These are phyloP conservation scores for Yamadazyma taylorii DNA, from an alignment of 1,139 yeast species.

Conservation along the genomic window DNA sequence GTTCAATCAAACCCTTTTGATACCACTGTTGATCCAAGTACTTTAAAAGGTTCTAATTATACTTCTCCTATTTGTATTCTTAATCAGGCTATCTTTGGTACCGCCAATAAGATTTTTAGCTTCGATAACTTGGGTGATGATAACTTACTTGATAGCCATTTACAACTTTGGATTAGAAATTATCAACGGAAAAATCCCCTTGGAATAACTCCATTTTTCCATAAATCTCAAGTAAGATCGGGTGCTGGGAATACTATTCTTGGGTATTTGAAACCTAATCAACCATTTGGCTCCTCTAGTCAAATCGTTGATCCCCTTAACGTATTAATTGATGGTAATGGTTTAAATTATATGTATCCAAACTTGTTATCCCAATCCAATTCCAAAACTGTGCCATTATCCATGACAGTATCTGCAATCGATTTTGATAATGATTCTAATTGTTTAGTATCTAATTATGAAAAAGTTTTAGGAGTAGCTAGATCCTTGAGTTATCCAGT, in stretches of 20 bases:
- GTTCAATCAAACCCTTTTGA: slow-evolving; percentile 53
- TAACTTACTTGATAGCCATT: slow-evolving; percentile 58
- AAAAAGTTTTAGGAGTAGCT: slow-evolving; percentile 64
- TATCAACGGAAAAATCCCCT: slow-evolving; percentile 53
- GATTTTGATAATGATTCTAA: slow-evolving; percentile 59
- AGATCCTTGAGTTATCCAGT: slow-evolving; percentile 69
- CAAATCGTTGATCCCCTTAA: slow-evolving; percentile 42
- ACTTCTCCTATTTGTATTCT: slow-evolving; percentile 66
- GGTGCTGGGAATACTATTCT: slow-evolving; percentile 83
- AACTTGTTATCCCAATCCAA: slow-evolving; percentile 33
- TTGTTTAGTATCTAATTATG: slow-evolving; percentile 64
- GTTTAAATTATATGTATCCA: slow-evolving; percentile 68
- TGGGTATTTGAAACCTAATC: slow-evolving; percentile 59
- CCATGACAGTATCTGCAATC: slow-evolving; percentile 72
- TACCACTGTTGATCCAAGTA: slow-evolving; percentile 54
- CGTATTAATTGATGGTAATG: slow-evolving; percentile 67
- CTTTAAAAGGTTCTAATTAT: slow-evolving; percentile 50
- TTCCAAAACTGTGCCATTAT: slow-evolving; percentile 55
- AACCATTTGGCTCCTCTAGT: no score
- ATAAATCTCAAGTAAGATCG: slow-evolving; percentile 69
- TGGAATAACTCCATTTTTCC: slow-evolving; percentile 58
- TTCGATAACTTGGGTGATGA: slow-evolving; percentile 66
- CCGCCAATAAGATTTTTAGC: slow-evolving; percentile 65
- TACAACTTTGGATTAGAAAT: slow-evolving; percentile 59
- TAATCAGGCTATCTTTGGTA: slow-evolving; percentile 63